Conservation (phyloP, 2,329 filamentous ascomycete species). For the Pyrenochaeta sp. region DNA sequence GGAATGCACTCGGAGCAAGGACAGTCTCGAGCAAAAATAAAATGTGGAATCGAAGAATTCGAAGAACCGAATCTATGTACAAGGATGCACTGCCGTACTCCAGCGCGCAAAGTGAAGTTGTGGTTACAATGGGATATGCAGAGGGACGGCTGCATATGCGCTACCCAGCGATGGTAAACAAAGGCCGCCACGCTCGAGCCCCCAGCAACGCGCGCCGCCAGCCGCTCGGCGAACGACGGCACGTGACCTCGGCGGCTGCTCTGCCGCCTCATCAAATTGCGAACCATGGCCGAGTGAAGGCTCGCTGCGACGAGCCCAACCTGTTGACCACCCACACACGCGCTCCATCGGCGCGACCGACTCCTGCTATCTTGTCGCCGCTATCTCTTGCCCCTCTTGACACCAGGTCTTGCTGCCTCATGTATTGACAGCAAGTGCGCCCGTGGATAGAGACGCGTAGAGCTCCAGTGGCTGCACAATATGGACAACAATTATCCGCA, state of each 20-base stretch:
- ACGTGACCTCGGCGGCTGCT: slow-evolving; percentile 10
- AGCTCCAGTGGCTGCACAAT: slow-evolving; percentile 15
- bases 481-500: slow-evolving; percentile 45
- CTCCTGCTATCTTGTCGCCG: slow-evolving; percentile 2
- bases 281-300: background rate
- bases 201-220: slow-evolving; percentile 18
- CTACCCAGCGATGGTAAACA: slow-evolving; percentile 13
- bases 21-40: slow-evolving; percentile 11
- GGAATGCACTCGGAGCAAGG: slow-evolving; percentile 15
- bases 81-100: slow-evolving; percentile 26
- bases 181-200: slow-evolving; percentile 9
- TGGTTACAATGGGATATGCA: slow-evolving; percentile 18
- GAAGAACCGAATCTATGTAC: slow-evolving; percentile 32
- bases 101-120: slow-evolving; percentile 14
- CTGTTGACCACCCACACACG: slow-evolving; percentile 5
- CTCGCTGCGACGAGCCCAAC: background rate
- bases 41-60: slow-evolving; percentile 12
- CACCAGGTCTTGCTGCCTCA: slow-evolving; percentile 7
- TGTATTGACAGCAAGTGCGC: slow-evolving; percentile 24
- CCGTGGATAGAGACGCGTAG: slow-evolving; percentile 22
- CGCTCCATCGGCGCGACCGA: slow-evolving; percentile 8
- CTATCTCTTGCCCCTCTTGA: slow-evolving; percentile 4
- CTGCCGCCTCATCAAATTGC: slow-evolving; percentile 10
- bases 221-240: background rate
- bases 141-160: slow-evolving; percentile 18